Conservation (phyloP, 208 protist species). For the Trypanosoma mega region DNA sequence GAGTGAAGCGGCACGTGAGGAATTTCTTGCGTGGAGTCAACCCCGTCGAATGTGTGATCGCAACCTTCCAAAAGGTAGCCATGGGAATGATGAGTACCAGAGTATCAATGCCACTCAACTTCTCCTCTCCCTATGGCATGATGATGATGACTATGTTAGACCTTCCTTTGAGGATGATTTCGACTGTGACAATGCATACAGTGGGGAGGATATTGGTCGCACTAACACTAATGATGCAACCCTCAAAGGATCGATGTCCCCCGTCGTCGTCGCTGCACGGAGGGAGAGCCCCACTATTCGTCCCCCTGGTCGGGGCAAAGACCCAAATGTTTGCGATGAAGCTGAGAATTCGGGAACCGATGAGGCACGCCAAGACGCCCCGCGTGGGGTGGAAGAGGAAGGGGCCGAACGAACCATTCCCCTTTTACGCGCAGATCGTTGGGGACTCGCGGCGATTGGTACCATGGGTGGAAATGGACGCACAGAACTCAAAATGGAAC, state of each 20-base stretch:
- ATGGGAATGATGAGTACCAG: constrained; percentile 14
- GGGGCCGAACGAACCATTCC: background rate
- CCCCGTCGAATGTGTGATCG: constrained; percentile 22
- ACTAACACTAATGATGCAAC: too few relatives aligned
- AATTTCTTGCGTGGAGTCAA: constrained; percentile 58
- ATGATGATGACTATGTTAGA: background rate
- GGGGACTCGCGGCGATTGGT: constrained; percentile 21
- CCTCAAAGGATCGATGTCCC: too few relatives aligned
- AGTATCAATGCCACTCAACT: constrained; percentile 37
- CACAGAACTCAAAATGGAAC: constrained; percentile 6
- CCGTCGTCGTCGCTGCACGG: too few relatives aligned
- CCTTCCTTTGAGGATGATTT: background rate
- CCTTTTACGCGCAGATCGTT: constrained; percentile 12
- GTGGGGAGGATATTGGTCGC: too few relatives aligned
- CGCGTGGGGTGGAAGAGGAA: too few relatives aligned
- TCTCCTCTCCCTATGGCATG: constrained; percentile 39
- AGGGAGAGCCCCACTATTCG: too few relatives aligned
- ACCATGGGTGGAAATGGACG: constrained; percentile 1
- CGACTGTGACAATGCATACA: too few relatives aligned
- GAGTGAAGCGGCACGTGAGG: constrained; percentile 39
- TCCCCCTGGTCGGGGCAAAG: too few relatives aligned
- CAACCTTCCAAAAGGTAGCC: background rate
- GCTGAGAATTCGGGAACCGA: too few relatives aligned
- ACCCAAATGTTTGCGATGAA: too few relatives aligned
- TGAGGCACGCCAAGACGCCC: too few relatives aligned